A percentile compares a stretch with the other conserved stretches of the same genome.
These are phyloP conservation scores for Rhododendron ferrugineum DNA, from an alignment of 148 eudicot species.

Conservation along the genomic window DNA sequence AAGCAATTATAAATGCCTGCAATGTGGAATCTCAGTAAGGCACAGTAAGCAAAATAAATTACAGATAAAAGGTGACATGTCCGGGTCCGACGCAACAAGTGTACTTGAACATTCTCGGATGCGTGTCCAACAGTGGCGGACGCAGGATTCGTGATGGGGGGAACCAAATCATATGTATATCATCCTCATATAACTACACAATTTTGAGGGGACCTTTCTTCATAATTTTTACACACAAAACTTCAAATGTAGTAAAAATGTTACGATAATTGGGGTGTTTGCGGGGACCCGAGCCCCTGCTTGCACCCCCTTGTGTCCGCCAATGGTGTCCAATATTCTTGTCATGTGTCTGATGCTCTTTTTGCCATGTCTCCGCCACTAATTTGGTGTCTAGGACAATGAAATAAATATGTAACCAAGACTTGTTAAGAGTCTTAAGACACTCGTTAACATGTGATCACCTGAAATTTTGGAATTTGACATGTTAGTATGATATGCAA, in stretches of 20 bases:
- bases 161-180: too few relatives aligned
- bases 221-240: too few relatives aligned
- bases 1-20: constrained; percentile 94
- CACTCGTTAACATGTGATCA: background rate
- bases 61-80: background rate
- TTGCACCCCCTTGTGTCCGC: too few relatives aligned
- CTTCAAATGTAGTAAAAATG: too few relatives aligned
- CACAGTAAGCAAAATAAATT: constrained; percentile 1
- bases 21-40: background rate
- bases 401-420: background rate
- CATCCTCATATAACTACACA: too few relatives aligned
- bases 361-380: background rate
- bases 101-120: background rate
- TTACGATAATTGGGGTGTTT: too few relatives aligned
- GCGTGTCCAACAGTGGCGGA: background rate
- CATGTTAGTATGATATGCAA: background rate
- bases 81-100: background rate
- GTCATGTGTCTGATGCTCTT: background rate
- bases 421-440: too few relatives aligned
- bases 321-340: background rate
- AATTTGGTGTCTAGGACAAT: background rate
- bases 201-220: too few relatives aligned
- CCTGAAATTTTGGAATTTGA: background rate
- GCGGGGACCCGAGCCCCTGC: too few relatives aligned
- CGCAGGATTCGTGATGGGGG: too few relatives aligned